A percentile compares a stretch with the other conserved stretches of the same genome.
phyloP scores from a whole-genome alignment of 768 basidiomycete genomes.

The Sporobolomyces phaffii region DNA sequence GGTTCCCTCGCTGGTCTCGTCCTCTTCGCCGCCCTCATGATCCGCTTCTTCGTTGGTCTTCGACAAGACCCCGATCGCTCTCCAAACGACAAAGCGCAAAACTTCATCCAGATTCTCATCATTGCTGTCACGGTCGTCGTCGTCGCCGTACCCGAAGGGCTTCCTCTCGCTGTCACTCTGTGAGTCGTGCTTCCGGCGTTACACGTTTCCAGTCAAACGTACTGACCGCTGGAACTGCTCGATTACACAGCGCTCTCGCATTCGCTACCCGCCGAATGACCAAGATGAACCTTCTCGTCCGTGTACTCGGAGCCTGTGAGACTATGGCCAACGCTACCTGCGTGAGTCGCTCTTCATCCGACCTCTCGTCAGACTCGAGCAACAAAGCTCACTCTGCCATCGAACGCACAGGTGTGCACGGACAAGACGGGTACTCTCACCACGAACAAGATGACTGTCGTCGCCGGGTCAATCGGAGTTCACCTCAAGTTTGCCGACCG shows the following conservation, averaged over 20 bases:
- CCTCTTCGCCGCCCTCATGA: slow-evolving; percentile 79
- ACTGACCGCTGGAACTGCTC: background rate
- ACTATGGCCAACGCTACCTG: slow-evolving; percentile 98
- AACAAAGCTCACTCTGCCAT: too few species aligned
- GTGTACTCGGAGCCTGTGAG: slow-evolving; percentile 92
- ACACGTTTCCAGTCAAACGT: too few species aligned
- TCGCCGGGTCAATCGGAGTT: slow-evolving; percentile 89
- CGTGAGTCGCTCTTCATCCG: slow-evolving; percentile 82
- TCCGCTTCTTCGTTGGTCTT: slow-evolving; percentile 88
- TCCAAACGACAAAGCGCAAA: slow-evolving; percentile 74
- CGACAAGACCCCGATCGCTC: slow-evolving; percentile 61
- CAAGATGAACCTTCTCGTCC: slow-evolving; percentile 85
- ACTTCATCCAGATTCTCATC: slow-evolving; percentile 86
- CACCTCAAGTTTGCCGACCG: slow-evolving; percentile 85
- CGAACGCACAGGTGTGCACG: slow-evolving; percentile 55
- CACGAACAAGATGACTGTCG: slow-evolving; percentile 89
- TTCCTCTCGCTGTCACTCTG: slow-evolving; percentile 91
- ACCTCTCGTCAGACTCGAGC: too few species aligned
- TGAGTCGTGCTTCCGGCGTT: background rate
- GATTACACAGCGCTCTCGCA: slow-evolving; percentile 58
- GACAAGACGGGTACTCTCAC: slow-evolving; percentile 97
- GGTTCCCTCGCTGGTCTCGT: slow-evolving; percentile 74
- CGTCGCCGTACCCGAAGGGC: slow-evolving; percentile 80
- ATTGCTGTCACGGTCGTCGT: slow-evolving; percentile 79
- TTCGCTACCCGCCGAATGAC: slow-evolving; percentile 99